Evolutionary conservation across 2,329 filamentous ascomycete genomes (phyloP), one percentile per base, ranked within the genome.

Genomic region (Meredithiella fracta): DNA sequence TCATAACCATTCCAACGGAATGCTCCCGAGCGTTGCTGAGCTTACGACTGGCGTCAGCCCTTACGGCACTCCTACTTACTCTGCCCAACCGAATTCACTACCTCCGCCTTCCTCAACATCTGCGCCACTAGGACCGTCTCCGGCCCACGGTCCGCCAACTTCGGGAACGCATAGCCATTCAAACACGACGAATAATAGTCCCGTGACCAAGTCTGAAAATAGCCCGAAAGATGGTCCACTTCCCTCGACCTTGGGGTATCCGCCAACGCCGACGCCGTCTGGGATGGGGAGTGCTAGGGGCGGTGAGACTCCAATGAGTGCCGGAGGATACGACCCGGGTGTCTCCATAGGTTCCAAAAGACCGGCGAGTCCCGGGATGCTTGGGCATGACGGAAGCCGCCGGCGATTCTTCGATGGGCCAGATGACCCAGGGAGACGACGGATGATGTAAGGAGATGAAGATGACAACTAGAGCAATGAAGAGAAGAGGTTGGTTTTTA

Each of bases 21-120:
- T 76, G 59, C 68, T 83, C n/a, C 80, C 80, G 1, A 74, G 78
- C 53, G 71, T 83, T 15, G 74, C 76, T 37, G 79, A 83, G 63
- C 71, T 83, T 62, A 83, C 80, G 1, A 82, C 79, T 0, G 79
- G 80, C 11, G 70, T 81, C 31, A 79, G 75, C 60, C 76, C 78
- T 0, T 82, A 82, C 63, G 76, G 69, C 60, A 76, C 75, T n/a
- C 75, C 76, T 40, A 74, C 76, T 0, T 78, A 77, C 62, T 72
- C 73, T 6, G 7, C 29, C 5, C 29, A 34, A 34, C 29, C 5
- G 29, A 34, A 34, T 11, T 34, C 29, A 5, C 11, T 34, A 11
- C 29, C 29, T 34, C 29, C 29, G 11, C 5, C 29, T 11, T 5
- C 5, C 29, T 5, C 29, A 5, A 34, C 5, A 5, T 34, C 29